Evolutionary conservation across 495 filamentous ascomycete species (phyloP).

Genomic region (Pyrenopolyporus hunteri): DNA sequence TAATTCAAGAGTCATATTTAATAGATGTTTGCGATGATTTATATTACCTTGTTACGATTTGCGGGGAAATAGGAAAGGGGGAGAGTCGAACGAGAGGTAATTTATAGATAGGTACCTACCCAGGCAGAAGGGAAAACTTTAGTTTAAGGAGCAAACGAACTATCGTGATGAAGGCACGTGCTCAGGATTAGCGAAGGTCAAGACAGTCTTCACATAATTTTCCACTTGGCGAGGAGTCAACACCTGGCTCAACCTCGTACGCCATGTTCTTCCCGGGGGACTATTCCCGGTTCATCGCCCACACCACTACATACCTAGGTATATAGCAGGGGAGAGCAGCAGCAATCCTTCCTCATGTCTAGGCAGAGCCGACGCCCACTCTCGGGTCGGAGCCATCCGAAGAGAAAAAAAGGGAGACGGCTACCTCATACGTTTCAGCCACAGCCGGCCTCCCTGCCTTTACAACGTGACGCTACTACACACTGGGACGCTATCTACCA

Average conservation of each 20-base stretch:
- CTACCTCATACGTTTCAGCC: slow-evolving; percentile 33
- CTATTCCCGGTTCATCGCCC: slow-evolving; percentile 20
- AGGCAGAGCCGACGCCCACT: slow-evolving; percentile 9
- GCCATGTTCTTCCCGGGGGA: neutral
- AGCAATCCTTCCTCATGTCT: slow-evolving; percentile 3
- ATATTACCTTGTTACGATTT: neutral
- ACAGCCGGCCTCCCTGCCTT: slow-evolving; percentile 11
- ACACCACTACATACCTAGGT: neutral
- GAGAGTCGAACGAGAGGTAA: too few relatives aligned
- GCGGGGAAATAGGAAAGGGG: too few relatives aligned
- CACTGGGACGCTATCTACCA: neutral
- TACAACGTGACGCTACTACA: slow-evolving; percentile 3
- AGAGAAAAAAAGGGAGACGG: slow-evolving; percentile 17
- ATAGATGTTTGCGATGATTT: neutral
- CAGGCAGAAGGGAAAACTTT: too few relatives aligned
- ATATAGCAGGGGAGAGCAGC: neutral
- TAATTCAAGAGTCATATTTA: slow-evolving; percentile 4
- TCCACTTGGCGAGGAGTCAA: slow-evolving; percentile 4
- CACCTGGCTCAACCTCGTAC: slow-evolving; percentile 1
- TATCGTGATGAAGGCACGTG: neutral
- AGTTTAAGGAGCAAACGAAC: too few relatives aligned
- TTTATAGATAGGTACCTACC: too few relatives aligned
- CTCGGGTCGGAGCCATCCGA: slow-evolving; percentile 30
- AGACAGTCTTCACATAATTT: neutral
- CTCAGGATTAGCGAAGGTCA: neutral